Evolutionary conservation across 140 eudicot genomes (phyloP), one percentile per base, ranked within the genome.

Genomic region (Stevia rebaudiana): DNA sequence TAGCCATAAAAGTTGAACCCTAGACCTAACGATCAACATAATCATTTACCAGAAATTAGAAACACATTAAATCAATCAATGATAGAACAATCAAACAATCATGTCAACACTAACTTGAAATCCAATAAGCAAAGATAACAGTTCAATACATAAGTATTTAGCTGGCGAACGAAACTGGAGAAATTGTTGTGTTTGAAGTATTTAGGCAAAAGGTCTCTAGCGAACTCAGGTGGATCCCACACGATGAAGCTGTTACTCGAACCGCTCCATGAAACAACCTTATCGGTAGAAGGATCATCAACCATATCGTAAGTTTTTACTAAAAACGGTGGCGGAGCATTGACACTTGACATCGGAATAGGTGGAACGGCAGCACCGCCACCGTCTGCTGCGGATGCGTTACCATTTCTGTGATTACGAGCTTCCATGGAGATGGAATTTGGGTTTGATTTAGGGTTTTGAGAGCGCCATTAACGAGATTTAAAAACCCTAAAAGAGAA

Each of bases 231-330:
- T 18, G 89, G 88, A 66, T 90, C 90, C 97, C 97, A 86, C 8
- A 89, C 94, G 62, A 89, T 59, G 75, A 89, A 89, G 74, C 95
- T 90, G 43, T 90, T 90, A 68, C 84, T 82, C 1, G 84, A 73
- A 11, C 81, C 25, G 56, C 95, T 86, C 97, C 97, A 90, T 1
- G 97, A 90, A 30, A 90, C 97, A 5, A 89, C 83, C 61, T 77
- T 63, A 56, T 89, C 94, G 16, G 95, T 81, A 1, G 83, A 54
- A 41, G 92, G 95, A 74, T 89, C 97, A 13, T 86, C 92, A 10
- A 89, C 97, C 95, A 89, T 83, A 28, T 86, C 95, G 75, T 89
- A 89, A 5, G 97, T 86, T 40, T 89, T 89, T n/a, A 78, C 85
- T 15, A 89, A 76, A 24, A 89, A 89, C 64, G 95, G 95, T 57